Base-by-base conservation (phyloP, 306 rosid species). In the Cucurbita pepo region DNA sequence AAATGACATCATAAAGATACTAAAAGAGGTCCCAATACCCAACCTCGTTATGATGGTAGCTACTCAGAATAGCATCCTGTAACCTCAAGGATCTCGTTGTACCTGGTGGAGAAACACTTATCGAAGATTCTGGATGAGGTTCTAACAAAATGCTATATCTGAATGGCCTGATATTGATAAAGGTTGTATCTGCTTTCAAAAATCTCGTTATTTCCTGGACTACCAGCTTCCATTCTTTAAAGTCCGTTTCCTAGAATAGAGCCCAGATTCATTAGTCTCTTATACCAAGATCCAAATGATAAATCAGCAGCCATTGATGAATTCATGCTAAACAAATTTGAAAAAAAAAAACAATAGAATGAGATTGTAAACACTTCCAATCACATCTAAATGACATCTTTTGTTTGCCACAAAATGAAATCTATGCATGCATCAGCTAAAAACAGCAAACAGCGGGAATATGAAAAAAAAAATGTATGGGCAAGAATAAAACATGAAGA, bases 211-310 rank as follows among this genome's bases (percentile, higher is more conserved):
- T 82, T 86, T 94, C 98, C 79, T 89, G 91, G 81, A 90, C 85
- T 83, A 90, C 98, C 85, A 86, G 81, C 88, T 89, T 94, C 97
- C 97, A 94, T 78, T 94, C 98, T 75, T 82, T 94, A 80, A 90
- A 90, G 78, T 94, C 96, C 72, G 86, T 82, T 70, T 90, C 98
- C 94, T 89, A 89, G 64, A 81, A 83, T 54, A 75, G 81, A 64
- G n/a, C 76, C 38, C 70, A 71, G 73, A 78, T 77, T 72, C 81
- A 81, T 76, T 73, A 83, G 79, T 72, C 71, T 69, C 78, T 74
- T 48, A 71, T 73, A 80, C 67, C 79, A 65, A 73, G 62, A 34
- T 60, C 41, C 76, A 61, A 77, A 52, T 50, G 79, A 61, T 43
- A 66, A 64, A 76, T 60, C 78, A 57, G 69, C 60, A 66, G 67